Base-by-base conservation (phyloP, 2,329 filamentous ascomycete genomes). In the Blumeria graminis region DNA sequence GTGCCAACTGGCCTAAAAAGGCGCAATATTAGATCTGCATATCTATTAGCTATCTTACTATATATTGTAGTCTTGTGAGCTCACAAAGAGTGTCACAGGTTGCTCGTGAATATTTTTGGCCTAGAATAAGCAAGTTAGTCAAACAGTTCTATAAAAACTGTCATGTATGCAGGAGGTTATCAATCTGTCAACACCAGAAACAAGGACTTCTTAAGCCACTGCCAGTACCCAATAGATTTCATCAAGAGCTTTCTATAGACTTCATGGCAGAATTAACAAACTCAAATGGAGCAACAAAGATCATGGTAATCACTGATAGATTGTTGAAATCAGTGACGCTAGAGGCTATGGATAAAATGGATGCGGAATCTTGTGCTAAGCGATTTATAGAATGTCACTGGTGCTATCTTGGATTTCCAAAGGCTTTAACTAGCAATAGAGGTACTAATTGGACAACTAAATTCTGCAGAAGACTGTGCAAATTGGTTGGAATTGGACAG, bases 251-350 rank as follows among this genome's bases (percentile, higher is more conserved):
- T 5, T 48, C 45, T 1, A 48, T 48, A 22, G 45, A 48, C 33
- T 48, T 48, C 9, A 48, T 48, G 45, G 1, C 11, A 10, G 48
- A 52, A 11, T 28, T 52, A 9, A 22, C 32, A 1, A 8, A 28
- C 3, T 52, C 28, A 34, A 52, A 35, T 16, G 16, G 16, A n/a
- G 48, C 48, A 28, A 52, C 48, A 28, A 52, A 52, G 34, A 52
- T 52, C 16, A 52, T 52, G 48, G 32, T 52, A n/a, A 52, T 52
- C 16, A 52, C 48, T 11, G 48, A 52, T 52, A 34, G 48, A 28
- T 11, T 34, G 16, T n/a, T 52, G 10, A 52, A 52, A 35, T 34
- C 32, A n/a, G 22, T 52, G 13, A 52, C 48, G 6, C 10, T 52
- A 10, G 22, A 52, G 16, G 48, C 48, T 9, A 52, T 52, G 32